Evolutionary conservation across 2,329 filamentous ascomycete species (phyloP), one percentile per base, ranked within the genome.

Genomic region (Curvularia sp.): DNA sequence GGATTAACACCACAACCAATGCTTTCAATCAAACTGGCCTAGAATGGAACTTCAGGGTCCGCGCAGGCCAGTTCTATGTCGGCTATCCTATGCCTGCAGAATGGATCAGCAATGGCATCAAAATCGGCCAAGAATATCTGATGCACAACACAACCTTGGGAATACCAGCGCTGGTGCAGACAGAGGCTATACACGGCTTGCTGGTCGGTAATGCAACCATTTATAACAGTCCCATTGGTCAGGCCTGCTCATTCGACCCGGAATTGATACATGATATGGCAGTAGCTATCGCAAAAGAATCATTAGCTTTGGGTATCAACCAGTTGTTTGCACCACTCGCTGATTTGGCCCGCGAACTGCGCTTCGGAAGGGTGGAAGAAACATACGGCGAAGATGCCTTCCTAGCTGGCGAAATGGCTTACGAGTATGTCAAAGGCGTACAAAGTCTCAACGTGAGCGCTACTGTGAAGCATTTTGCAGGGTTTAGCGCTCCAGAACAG

Each of bases 381-480:
- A 90, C 86, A 0, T 91, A 85, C 68, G 85, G 87, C 30, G 90
- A 92, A 72, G 90, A 92, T 62, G 78, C 84, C 0, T 89, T 84
- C 66, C 80, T 92, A 62, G 83, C 87, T 2, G 89, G 89, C 3
- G 88, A 92, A 70, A 83, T 90, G 56, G 87, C 85, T 1, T 87
- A 90, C 65, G 79, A 82, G 30, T 84, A 84, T 54, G 80, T 87
- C 39, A 83, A 79, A 50, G 86, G 89, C 22, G 78, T 92, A 2
- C 88, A 92, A 72, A 82, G 82, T 12, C 80, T 82, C 33, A 87
- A 87, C 43, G 89, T 92, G 5, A 87, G 86, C 24, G 86, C 89
- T 15, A 91, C 86, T 75, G 87, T 92, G 47, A 93, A 92, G 78
- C 90, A 93, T 71, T 92, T 89, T 72, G 88, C 87, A 12, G 90